Evolutionary conservation across 192 early-diverging fungal species (phyloP), one percentile per base, ranked within the genome.

Genomic region (Backusella luteola): DNA sequence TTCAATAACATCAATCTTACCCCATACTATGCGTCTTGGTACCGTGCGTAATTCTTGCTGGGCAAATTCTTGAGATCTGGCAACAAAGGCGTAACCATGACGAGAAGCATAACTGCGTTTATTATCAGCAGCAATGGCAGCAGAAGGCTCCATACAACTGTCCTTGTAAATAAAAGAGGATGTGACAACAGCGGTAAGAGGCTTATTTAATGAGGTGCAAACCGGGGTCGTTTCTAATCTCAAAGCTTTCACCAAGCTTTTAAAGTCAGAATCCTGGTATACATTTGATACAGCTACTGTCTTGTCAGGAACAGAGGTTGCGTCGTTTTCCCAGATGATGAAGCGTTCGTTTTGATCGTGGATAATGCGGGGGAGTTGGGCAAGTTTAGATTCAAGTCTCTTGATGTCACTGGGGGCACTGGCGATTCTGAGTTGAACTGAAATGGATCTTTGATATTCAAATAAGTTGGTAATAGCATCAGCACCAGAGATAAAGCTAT

Each of bases 51-150:
- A 41, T 9, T 76, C 78, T 78, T 89, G 86, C 39, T 89, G 85
- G n/a, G 80, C 82, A 80, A 89, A 89, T 74, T 89, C 88, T 1
- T 76, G 63, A 6, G 84, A 85, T 29, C 88, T 76, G 6, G 82
- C 84, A 9, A 89, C 81, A 81, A 89, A 89, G 32, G 83, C 81
- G 35, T 87, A 89, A 11, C 86, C 86, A 42, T 89, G 83, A 39
- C 76, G 76, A 35, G 76, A 14, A 34, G 88, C 88, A 73, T 89
- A 89, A 1, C 23, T 12, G 5, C 88, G 82, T 75, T 89, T 89
- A 71, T 89, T 89, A 17, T 84, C 79, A 4, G 86, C 86, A 11
- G 85, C 70, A 12, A 52, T 75, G 1, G 79, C 67, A 0, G 84
- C 83, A 26, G 82, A 81, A 26, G 80, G 78, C 32, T 85, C 76